These are phyloP conservation scores for Cunninghamia lanceolata DNA, from an alignment of 75 land plant genomes.

Conservation along the genomic window DNA sequence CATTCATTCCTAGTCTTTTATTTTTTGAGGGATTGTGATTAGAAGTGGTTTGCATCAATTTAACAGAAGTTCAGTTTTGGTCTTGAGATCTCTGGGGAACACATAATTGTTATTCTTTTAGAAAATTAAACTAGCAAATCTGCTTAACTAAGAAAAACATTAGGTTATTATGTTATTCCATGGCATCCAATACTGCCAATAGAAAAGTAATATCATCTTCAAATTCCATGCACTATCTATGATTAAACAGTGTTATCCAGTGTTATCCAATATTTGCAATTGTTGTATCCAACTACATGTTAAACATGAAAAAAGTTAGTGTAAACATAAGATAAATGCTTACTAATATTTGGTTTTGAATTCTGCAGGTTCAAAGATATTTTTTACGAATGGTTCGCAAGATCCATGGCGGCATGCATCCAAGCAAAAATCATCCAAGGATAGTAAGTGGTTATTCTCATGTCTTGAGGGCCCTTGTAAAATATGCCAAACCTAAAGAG, in stretches of 20 bases:
- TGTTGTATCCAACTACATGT: neutral
- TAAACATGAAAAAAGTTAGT: neutral
- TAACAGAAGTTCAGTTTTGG: neutral
- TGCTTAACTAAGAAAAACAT: neutral
- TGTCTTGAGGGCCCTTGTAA: neutral
- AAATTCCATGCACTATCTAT: neutral
- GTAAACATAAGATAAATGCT: neutral
- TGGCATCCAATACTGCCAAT: neutral
- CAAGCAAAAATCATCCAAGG: slow-evolving; percentile 80
- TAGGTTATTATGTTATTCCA: neutral
- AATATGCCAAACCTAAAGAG: neutral
- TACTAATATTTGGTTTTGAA: neutral
- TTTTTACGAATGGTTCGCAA: slow-evolving; percentile 95
- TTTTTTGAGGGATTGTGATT: neutral
- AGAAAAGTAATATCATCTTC: neutral
- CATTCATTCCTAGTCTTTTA: too few relatives aligned
- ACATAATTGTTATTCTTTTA: neutral
- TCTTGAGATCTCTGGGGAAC: neutral
- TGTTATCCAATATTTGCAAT: neutral
- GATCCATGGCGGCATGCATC: slow-evolving; percentile 99
- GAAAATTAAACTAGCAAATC: neutral
- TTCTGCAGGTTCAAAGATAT: slow-evolving; percentile 79
- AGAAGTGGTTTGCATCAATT: neutral
- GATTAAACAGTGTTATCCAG: neutral
- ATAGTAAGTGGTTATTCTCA: slow-evolving; percentile 48